These are phyloP conservation scores for Pseudoperonospora humuli DNA, from an alignment of 352 stramenopile genomes.

Conservation along the genomic window DNA sequence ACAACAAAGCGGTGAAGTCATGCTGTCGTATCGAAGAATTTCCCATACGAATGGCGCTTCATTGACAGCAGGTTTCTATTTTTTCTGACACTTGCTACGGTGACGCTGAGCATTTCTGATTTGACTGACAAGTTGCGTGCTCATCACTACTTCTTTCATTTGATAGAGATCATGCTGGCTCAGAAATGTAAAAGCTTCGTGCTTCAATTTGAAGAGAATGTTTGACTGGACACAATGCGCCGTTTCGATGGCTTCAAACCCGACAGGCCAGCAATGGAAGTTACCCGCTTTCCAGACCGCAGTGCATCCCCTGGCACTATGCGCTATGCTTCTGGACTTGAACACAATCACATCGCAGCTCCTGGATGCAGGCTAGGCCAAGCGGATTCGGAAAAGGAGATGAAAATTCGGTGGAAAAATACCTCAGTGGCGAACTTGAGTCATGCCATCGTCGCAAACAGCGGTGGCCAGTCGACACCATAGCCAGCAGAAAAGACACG, in stretches of 20 bases:
- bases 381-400: neutral
- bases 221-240: neutral
- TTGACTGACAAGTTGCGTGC: slow-evolving; percentile 12
- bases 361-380: neutral
- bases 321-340: neutral
- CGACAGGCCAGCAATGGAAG: neutral
- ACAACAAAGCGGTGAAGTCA: slow-evolving; percentile 1
- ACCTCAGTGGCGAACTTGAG: too few relatives aligned
- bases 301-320: too few relatives aligned
- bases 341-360: neutral
- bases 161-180: neutral
- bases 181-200: neutral
- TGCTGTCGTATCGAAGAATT: slow-evolving; percentile 3
- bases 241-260: neutral
- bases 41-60: slow-evolving; percentile 7
- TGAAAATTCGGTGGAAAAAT: too few relatives aligned
- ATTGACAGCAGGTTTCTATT: slow-evolving; percentile 13
- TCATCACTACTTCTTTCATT: neutral
- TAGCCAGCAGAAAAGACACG: too few relatives aligned
- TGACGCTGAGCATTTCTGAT: slow-evolving; percentile 16
- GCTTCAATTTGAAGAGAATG: neutral
- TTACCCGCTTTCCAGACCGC: neutral
- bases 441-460: too few relatives aligned
- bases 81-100: slow-evolving; percentile 2
- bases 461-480: too few relatives aligned